Evolutionary conservation across 306 rosid genomes (phyloP), one percentile per base, ranked within the genome.

Genomic region (Sechiopsis laciniata): DNA sequence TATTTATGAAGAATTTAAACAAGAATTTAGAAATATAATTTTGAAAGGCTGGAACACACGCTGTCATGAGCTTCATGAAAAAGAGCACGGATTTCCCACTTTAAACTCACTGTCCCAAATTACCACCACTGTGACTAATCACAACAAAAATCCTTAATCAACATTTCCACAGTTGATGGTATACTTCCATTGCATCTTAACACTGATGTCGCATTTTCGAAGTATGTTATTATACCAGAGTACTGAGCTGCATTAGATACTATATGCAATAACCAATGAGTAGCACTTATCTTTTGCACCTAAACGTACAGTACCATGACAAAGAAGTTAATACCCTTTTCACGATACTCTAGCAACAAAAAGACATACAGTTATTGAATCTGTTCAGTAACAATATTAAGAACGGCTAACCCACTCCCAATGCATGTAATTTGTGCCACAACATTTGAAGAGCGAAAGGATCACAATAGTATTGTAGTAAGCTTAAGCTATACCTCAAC

Each of bases 401-500:
- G 55, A 69, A 22, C 45, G n/a, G 72, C 45, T 68, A 48, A 22
- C 73, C 73, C 57, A 69, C 73, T 26, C 20, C 45, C 57, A 46
- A 20, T 67, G 73, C 37, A 46, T 12, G 37, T 68, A 68, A 20
- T 13, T 32, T 55, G 73, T 24, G 60, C 57, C 35, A 62, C 19
- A 61, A 71, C 19, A 61, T 68, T 45, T 29, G 32, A 56, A 42
- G 24, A 19, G 56, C 10, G 16, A 40, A 57, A 74, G 63, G 64
- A 63, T 67, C 48, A 65, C 50, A 17, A 24, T 37, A 10, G 24
- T 20, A 59, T 52, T 21, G 15, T 40, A 20, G 42, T 22, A 42
- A 78, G 66, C 70, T 55, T 22, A 42, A 78, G 66, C 70, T 55
- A 74, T 87, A 89, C 99, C 97, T 91, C 96, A 60, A 89, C 96